A percentile compares a stretch with the other conserved stretches of the same genome.
Evolutionary conservation across 805 yeast genomes (phyloP).

Genomic region (Starmerella etchellsii): DNA sequence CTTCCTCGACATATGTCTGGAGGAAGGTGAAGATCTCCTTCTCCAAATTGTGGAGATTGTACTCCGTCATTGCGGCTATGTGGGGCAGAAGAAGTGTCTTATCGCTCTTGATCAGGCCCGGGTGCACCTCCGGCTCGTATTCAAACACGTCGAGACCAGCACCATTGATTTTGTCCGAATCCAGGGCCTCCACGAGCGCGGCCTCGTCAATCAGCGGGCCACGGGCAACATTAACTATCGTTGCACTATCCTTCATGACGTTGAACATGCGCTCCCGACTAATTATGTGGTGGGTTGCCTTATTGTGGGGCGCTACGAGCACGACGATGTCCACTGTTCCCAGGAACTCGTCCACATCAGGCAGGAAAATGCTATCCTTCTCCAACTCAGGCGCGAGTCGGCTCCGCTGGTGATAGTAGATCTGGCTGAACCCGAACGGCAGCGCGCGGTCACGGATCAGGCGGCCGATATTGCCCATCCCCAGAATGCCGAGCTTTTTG

Average conservation of each 20-base stretch:
- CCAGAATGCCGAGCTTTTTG: conserved; percentile 43
- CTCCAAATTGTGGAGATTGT: conserved; percentile 66
- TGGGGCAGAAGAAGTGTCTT: conserved; percentile 68
- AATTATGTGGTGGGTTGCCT: conserved; percentile 56
- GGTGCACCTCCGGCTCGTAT: conserved; percentile 47
- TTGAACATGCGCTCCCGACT: conserved; percentile 45
- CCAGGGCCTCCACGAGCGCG: conserved; percentile 39
- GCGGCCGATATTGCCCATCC: conserved; percentile 53
- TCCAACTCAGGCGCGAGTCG: conserved; percentile 37
- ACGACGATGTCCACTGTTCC: conserved; percentile 54
- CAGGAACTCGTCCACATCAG: conserved; percentile 45
- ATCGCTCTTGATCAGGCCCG: conserved; percentile 38
- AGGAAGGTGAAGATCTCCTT: conserved; percentile 57
- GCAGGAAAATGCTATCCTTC: conserved; percentile 33
- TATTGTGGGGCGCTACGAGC: conserved; percentile 65
- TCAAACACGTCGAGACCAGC: conserved; percentile 59
- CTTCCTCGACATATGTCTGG: conserved; percentile 39
- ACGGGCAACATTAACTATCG: conserved; percentile 73
- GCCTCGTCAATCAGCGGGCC: conserved; percentile 64
- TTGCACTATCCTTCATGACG: conserved; percentile 62
- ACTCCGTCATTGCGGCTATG: conserved; percentile 70
- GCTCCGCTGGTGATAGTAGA: conserved; percentile 39
- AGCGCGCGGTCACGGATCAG: conserved; percentile 38
- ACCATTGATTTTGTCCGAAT: conserved; percentile 40
- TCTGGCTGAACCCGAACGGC: conserved; percentile 38